Percentiles rank a stretch among this genome's conserved stretches.
Evolutionary conservation across 148 eudicot species (phyloP).

Genomic region (Diospyros kaki): DNA sequence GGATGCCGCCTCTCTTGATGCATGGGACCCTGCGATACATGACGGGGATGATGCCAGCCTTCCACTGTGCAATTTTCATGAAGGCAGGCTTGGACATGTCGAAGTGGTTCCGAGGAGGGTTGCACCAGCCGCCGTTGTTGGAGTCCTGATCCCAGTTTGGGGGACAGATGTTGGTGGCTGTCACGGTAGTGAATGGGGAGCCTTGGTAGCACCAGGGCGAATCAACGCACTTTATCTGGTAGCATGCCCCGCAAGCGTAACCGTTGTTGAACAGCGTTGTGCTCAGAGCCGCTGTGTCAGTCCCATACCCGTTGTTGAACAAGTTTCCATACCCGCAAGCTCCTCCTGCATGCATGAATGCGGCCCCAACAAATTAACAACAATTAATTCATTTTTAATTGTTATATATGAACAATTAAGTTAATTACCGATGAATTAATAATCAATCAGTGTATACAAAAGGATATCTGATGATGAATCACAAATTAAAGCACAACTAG

Average conservation of each 20-base stretch:
- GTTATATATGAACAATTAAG: too few relatives aligned
- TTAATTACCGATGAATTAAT: too few relatives aligned
- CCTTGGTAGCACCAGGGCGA: conserved; percentile 52
- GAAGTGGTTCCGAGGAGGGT: conserved; percentile 80
- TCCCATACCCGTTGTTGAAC: conserved; percentile 62
- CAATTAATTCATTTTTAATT: too few relatives aligned
- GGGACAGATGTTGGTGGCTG: conserved; percentile 86
- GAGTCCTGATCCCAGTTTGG: conserved; percentile 63
- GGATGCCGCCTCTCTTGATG: conserved; percentile 46
- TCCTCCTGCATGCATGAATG: conserved; percentile 44
- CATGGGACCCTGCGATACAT: conserved; percentile 78
- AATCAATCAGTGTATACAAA: too few relatives aligned
- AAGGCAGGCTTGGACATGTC: conserved; percentile 80
- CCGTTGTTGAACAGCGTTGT: conserved; percentile 69
- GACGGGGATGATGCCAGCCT: conserved; percentile 81
- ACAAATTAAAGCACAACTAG: too few relatives aligned
- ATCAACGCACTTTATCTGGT: conserved; percentile 48
- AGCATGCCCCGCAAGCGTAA: conserved; percentile 71
- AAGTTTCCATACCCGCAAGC: conserved; percentile 91
- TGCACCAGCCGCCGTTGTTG: conserved; percentile 89
- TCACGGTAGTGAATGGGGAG: conserved; percentile 43
- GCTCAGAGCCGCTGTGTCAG: conserved; percentile 79
- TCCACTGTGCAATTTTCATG: conserved; percentile 57
- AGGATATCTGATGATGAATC: too few relatives aligned
- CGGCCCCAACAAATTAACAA: neutral